Evolutionary conservation across 192 early-diverging fungal genomes (phyloP), one percentile per base, ranked within the genome.

Genomic region (Coemansia sp.): DNA sequence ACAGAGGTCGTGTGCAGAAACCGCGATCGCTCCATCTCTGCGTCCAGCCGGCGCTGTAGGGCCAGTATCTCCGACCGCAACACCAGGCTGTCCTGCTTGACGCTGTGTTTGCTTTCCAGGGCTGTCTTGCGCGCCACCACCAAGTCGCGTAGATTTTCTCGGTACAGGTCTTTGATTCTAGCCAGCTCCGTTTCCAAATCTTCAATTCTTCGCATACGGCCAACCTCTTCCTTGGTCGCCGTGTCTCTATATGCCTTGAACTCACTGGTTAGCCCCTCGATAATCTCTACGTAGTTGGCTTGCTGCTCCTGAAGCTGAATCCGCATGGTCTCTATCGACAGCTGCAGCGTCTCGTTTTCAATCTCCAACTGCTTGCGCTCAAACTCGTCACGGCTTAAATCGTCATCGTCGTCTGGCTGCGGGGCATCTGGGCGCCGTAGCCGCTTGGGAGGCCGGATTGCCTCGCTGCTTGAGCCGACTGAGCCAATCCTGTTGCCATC

Each of bases 221-320:
- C 63, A 0, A 64, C 63, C 3, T 35, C 34, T 17, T 66, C 68
- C 22, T 38, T 48, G 2, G 52, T 33, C 8, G 58, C 32, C 5
- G 55, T 55, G 4, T 70, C 65, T 26, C 51, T 56, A 48, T 57
- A 65, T 1, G 61, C 56, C 58, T 70, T 70, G 13, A 77, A 49
- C 40, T 77, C 74, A 19, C 27, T 40, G 0, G 31, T 37, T 10
- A 77, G 60, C 8, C 74, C 74, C 21, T 70, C 74, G 22, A 67
- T 50, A n/a, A 77, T 77, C 39, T 70, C 74, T n/a, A 27, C 47
- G 27, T 70, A 67, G 48, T 77, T 77, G 17, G 59, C 30, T 40
- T 66, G 66, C 51, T 77, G 74, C 50, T 77, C 74, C 39, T 70
- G 63, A 4, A 70, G 59, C 56, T 77, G 74, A 21, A 77, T 77